Evolutionary conservation across 495 filamentous ascomycete genomes (phyloP).

Genomic region (Neurospora terricola): DNA sequence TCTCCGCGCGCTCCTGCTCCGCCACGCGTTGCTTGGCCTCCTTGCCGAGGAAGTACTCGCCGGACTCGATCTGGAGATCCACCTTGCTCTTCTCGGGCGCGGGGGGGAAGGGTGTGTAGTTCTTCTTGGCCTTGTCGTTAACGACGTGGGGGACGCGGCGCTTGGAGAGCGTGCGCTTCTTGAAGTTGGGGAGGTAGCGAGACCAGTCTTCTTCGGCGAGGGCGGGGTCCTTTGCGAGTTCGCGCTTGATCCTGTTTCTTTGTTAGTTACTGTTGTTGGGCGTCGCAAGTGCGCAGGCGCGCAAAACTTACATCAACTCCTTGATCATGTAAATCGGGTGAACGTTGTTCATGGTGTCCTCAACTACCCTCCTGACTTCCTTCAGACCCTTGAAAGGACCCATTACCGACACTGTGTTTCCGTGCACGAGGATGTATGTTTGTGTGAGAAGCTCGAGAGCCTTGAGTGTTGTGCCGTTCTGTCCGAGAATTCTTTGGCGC

Average conservation of each 20-base stretch:
- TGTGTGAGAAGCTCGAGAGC: slow-evolving; percentile 90
- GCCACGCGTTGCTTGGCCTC: slow-evolving; percentile 77
- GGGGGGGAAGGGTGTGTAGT: slow-evolving; percentile 75
- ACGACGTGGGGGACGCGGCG: slow-evolving; percentile 75
- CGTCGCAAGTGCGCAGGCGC: not conserved
- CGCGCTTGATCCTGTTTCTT: slow-evolving; percentile 68
- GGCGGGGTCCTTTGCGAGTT: slow-evolving; percentile 90
- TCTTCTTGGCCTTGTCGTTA: slow-evolving; percentile 86
- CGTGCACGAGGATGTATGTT: slow-evolving; percentile 92
- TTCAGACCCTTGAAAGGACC: slow-evolving; percentile 87
- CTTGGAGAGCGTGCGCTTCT: slow-evolving; percentile 86
- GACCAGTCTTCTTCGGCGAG: slow-evolving; percentile 86
- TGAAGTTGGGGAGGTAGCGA: slow-evolving; percentile 94
- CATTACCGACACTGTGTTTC: slow-evolving; percentile 90
- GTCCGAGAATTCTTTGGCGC: slow-evolving; percentile 79
- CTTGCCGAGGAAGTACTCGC: slow-evolving; percentile 92
- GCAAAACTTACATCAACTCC: slow-evolving; percentile 58
- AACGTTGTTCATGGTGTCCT: slow-evolving; percentile 96
- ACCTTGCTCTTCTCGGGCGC: slow-evolving; percentile 73
- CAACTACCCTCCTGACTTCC: slow-evolving; percentile 78
- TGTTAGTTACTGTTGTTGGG: slow-evolving; percentile 3
- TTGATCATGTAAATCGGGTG: slow-evolving; percentile 69
- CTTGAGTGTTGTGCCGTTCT: slow-evolving; percentile 50
- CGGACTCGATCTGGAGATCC: slow-evolving; percentile 93
- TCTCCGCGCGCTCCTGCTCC: slow-evolving; percentile 69